Conservation (phyloP, 805 yeast species). For the Teunomyces funiuensis region DNA sequence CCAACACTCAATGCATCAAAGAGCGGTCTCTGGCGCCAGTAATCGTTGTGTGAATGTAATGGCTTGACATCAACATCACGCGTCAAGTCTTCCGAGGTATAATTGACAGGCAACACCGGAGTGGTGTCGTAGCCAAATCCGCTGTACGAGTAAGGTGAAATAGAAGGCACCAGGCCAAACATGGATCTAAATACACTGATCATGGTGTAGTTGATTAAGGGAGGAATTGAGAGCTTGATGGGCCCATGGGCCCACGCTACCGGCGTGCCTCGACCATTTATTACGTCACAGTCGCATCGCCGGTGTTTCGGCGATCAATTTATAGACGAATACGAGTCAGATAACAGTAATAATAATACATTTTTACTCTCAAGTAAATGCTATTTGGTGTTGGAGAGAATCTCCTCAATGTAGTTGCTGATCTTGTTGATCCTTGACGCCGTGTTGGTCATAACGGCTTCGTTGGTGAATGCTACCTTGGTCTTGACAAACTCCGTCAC, state of each 20-base stretch:
- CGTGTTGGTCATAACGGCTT: conserved; percentile 12
- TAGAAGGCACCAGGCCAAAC: conserved; percentile 1
- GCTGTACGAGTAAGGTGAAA: conserved; percentile 7
- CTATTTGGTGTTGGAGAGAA: conserved; percentile 5
- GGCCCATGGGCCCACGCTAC: no score
- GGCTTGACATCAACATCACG: conserved; percentile 41
- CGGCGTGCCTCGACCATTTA: conserved; percentile 2
- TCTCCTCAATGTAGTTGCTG: conserved; percentile 19
- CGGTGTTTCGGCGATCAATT: conserved; percentile 3
- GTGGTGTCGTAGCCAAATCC: conserved; percentile 13
- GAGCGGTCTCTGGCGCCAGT: conserved; percentile 59
- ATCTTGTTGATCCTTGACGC: conserved; percentile 18
- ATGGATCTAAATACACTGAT: conserved; percentile 16
- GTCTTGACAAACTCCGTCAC: conserved; percentile 14
- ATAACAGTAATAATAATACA: conserved; percentile 1
- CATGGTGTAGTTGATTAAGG: conserved; percentile 10
- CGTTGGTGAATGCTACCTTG: conserved; percentile 11
- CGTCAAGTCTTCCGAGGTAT: conserved; percentile 27
- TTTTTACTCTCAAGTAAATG: neutral
- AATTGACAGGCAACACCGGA: conserved; percentile 20
- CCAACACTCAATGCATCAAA: conserved; percentile 59
- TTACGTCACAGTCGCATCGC: neutral
- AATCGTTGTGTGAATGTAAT: conserved; percentile 70
- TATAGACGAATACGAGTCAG: no score
- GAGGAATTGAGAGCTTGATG: no score